Percentiles rank a stretch among this genome's conserved stretches.
phyloP scores from a whole-genome alignment of 345 rosid genomes.

The Lepidium didymum region DNA sequence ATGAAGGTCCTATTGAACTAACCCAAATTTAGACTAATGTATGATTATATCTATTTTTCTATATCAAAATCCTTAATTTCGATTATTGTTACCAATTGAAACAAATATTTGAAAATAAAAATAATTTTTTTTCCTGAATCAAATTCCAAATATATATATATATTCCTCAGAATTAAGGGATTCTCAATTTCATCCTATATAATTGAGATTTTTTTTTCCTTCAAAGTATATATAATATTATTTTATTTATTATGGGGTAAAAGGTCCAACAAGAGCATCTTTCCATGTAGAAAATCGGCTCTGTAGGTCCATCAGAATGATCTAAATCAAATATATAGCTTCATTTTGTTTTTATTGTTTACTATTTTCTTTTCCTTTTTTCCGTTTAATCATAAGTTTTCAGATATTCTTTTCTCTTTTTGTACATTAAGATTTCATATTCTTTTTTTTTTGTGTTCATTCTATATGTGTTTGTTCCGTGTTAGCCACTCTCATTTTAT shows the following conservation, averaged over 20 bases:
- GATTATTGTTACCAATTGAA: background rate
- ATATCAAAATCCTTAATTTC: background rate
- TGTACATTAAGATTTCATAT: background rate
- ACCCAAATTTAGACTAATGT: background rate
- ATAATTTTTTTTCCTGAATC: no score
- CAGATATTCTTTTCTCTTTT: background rate
- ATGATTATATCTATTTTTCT: background rate
- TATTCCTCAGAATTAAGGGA: background rate
- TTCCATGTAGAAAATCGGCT: background rate
- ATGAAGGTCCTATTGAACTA: background rate
- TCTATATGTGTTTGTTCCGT: background rate
- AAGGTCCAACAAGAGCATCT: slow-evolving; percentile 1
- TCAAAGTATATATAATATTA: background rate
- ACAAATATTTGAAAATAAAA: no score
- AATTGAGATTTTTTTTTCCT: background rate
- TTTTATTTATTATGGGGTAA: background rate
- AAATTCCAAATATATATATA: no score
- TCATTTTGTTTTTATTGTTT: background rate
- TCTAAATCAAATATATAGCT: background rate
- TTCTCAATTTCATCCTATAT: background rate
- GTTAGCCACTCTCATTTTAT: background rate
- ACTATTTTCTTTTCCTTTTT: background rate
- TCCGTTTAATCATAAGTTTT: no score
- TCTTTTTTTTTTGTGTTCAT: no score
- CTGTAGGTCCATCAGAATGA: slow-evolving; percentile 12